Base-by-base conservation (phyloP, 306 rosid species). In the Fragaria nilgerrensis region DNA sequence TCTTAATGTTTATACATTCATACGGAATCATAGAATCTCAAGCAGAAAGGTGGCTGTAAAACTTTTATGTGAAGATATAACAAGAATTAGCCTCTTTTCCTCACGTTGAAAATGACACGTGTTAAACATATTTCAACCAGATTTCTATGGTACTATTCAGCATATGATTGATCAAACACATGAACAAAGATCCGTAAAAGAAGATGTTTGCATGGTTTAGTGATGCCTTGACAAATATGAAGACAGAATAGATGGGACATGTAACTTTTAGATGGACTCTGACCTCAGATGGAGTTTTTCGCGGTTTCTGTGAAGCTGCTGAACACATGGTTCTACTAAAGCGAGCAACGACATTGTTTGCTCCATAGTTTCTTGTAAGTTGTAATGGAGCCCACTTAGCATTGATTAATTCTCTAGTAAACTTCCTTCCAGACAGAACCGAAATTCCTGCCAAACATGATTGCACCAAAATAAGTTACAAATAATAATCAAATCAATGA, bases 251-350 rank as follows among this genome's bases (percentile, higher is more conserved):
- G 0, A 50, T 47, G 2, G 14, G 34, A 61, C 27, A 25, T 64
- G 70, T 68, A 43, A 72, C 55, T 48, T 48, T 3, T 14, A 15
- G 19, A 20, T n/a, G 77, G 47, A 74, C 39, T 48, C 81, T 61
- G 68, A 85, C 87, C 91, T 89, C 81, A 45, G 85, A 81, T 66
- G 82, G 4, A 34, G 53, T 77, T 87, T 70, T 64, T 68, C 84
- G 75, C 2, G 47, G 81, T 79, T 85, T 70, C 52, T 79, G 55
- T 47, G 91, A 85, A 75, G 97, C 84, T 74, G 65, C 82, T 17
- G 97, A 92, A 61, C 96, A 92, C 75, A 87, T 53, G 47, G 83
- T 65, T 74, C 90, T 84, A 49, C 82, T 72, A 34, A 79, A 81
- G 66, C 73, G 68, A 16, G 84, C 44, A 74, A 3, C 75, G 39